Evolutionary conservation across 2,329 filamentous ascomycete species (phyloP).

Genomic region (Allantophomopsis lycopodina): DNA sequence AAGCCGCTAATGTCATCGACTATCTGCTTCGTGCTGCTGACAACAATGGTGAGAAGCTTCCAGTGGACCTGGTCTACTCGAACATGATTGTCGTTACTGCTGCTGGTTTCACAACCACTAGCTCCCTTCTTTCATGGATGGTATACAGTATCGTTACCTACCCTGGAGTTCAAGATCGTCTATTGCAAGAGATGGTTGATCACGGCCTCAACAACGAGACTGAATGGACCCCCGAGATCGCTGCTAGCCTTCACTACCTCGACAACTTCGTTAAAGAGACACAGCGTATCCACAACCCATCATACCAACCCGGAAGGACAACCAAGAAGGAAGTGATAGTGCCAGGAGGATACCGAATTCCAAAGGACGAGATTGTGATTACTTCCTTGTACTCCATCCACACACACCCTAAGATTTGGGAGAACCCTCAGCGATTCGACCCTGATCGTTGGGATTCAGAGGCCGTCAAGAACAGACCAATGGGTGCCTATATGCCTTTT

Average conservation of each 20-base stretch:
- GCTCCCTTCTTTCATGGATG: constrained; percentile 28
- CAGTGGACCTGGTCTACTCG: constrained; percentile 16
- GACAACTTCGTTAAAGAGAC: constrained; percentile 29
- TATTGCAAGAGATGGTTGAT: constrained; percentile 28
- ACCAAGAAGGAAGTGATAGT: constrained; percentile 26
- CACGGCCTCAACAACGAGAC: constrained; percentile 15
- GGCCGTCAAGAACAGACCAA: background rate
- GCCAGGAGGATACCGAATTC: constrained; percentile 27
- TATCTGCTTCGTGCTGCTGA: constrained; percentile 24
- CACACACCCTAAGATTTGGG: constrained; percentile 3
- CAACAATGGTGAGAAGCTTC: constrained; percentile 24
- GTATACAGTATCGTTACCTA: constrained; percentile 27
- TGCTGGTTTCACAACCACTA: constrained; percentile 30
- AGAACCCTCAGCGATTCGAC: constrained; percentile 3
- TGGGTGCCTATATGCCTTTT: constrained; percentile 19
- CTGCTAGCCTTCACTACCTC: constrained; percentile 19
- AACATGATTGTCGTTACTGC: constrained; percentile 23
- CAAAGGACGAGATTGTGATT: constrained; percentile 14
- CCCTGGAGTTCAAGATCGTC: constrained; percentile 23
- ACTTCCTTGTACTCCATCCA: constrained; percentile 2
- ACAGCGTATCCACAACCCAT: constrained; percentile 26
- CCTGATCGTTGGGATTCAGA: constrained; percentile 2
- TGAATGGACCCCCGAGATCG: constrained; percentile 18
- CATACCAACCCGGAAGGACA: constrained; percentile 29
- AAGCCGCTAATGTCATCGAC: constrained; percentile 13